Conservation (phyloP, 495 filamentous ascomycete genomes). For the Penicillium antarcticum region DNA sequence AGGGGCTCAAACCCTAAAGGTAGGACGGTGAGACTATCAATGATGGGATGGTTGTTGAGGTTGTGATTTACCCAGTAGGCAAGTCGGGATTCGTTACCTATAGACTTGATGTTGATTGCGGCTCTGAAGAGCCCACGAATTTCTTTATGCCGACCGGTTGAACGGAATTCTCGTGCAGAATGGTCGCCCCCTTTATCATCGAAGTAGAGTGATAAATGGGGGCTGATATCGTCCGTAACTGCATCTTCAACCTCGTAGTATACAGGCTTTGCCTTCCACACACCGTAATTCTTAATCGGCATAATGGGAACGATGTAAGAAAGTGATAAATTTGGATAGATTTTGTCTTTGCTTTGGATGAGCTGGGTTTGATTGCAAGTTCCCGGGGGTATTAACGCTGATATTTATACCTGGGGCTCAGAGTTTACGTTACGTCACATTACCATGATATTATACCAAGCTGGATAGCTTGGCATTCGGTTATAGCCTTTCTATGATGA, state of each 20-base stretch:
- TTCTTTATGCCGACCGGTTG: neutral
- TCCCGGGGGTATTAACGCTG: too few species aligned
- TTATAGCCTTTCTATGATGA: too few species aligned
- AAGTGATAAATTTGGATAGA: too few species aligned
- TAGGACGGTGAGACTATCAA: conserved; percentile 14
- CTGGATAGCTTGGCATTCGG: too few species aligned
- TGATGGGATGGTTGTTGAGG: conserved; percentile 19
- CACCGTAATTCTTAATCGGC: conserved; percentile 18
- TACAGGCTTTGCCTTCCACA: conserved; percentile 15
- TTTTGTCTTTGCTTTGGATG: too few species aligned
- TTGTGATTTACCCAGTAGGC: conserved; percentile 23
- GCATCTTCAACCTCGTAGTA: conserved; percentile 10
- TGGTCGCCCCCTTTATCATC: neutral
- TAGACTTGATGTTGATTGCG: conserved; percentile 32
- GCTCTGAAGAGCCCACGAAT: conserved; percentile 15
- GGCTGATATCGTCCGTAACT: conserved; percentile 2
- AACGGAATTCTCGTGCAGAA: neutral
- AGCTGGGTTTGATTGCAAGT: too few species aligned
- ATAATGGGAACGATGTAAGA: neutral
- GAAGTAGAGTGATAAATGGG: conserved; percentile 19
- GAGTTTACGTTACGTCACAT: too few species aligned
- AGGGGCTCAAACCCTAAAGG: conserved; percentile 15
- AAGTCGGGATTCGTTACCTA: conserved; percentile 18
- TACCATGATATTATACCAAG: too few species aligned
- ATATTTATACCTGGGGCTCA: too few species aligned